Evolutionary conservation across 2,329 filamentous ascomycete species (phyloP).

Genomic region (Cladophialophora yegresii): DNA sequence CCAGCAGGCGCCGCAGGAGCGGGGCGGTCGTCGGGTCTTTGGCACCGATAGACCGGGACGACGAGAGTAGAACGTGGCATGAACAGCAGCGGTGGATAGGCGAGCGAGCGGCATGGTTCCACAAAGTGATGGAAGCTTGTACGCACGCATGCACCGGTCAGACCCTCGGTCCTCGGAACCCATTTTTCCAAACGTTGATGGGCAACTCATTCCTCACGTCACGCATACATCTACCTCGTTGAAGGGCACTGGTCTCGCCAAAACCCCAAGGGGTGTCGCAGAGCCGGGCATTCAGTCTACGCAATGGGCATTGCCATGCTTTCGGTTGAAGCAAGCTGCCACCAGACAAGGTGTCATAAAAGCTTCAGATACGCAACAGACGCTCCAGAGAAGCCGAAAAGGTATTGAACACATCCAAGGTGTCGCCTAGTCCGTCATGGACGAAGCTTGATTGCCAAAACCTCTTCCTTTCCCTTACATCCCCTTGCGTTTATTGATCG

Average conservation of each 20-base stretch:
- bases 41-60: constrained; percentile 35
- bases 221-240: not conserved
- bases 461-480: not conserved
- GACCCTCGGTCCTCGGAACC: not conserved
- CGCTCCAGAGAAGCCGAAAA: constrained; percentile 17
- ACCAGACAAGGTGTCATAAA: not conserved
- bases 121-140: not conserved
- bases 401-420: constrained; percentile 33
- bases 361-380: not conserved
- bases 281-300: not conserved
- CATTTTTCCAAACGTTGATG: not conserved
- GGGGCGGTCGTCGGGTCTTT: constrained; percentile 62
- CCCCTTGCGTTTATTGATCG: not conserved
- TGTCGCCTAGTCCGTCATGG: constrained; percentile 38
- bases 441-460: constrained; percentile 40
- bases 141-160: not conserved
- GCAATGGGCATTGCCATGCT: not conserved
- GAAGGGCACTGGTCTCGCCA: not conserved
- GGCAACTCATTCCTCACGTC: not conserved
- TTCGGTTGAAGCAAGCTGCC: too few species aligned
- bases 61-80: constrained; percentile 22
- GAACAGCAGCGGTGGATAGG: not conserved
- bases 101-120: not conserved
- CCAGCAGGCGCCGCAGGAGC: constrained; percentile 72
- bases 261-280: not conserved